Evolutionary conservation across 306 rosid genomes (phyloP), one percentile per base, ranked within the genome.

Genomic region (Pyrus communis): DNA sequence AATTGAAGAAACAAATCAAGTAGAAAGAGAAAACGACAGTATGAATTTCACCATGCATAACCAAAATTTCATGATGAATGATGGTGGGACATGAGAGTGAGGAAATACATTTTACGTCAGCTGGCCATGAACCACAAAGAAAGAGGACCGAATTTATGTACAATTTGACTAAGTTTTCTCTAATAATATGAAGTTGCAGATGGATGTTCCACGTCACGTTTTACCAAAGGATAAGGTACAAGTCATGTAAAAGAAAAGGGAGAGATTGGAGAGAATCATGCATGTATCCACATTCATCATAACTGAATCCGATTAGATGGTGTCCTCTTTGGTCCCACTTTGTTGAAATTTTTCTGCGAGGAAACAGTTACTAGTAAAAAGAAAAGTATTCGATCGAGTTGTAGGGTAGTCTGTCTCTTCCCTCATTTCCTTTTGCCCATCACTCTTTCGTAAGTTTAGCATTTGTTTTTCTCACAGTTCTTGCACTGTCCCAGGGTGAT

Each of bases 311-410:
- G 68, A 83, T 76, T 77, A 72, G 69, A 19, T 61, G 80, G 75
- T 81, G 70, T 73, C 57, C 77, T 76, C 31, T 61, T 76, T 13
- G 67, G 82, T 85, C 70, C 51, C 82, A 84, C 82, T 80, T 78
- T 70, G 60, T 21, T 43, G 59, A 43, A 59, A 27, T 23, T 9
- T 22, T 60, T 42, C 7, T 49, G 69, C 22, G 62, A 27, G 69
- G 77, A 62, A 61, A 61, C 59, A 61, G 70, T 66, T 25, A 66
- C 15, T 4, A 10, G 46, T 21, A 15, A 33, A 31, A 64, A 31
- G 27, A 1, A 27, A 7, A 61, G 38, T 14, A 61, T 13, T 63
- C 40, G 42, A 28, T 30, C 69, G 23, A 64, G 69, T 31, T 72
- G 76, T 72, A 57, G 76, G 76, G 76, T 35, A 72, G 77, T 13